Base-by-base conservation (phyloP, 345 rosid species). In the Aegle marmelos region DNA sequence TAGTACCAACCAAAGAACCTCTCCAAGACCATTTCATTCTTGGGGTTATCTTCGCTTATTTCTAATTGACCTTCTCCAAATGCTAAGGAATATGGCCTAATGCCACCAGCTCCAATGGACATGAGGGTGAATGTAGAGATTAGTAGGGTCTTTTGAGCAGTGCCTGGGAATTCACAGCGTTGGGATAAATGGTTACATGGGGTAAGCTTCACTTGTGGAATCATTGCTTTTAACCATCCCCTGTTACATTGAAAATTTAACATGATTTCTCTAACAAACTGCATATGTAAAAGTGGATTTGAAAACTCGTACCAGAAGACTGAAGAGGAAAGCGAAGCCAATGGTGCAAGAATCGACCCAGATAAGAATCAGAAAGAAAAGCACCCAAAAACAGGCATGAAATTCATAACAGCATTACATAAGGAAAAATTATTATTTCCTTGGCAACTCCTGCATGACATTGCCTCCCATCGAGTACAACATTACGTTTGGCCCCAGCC, bases 331-430 rank as follows among this genome's bases (percentile, higher is more conserved):
- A 59, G 90, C 96, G 53, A 90, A 78, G 57, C 86, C 85, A 61
- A 93, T 89, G 77, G 96, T 88, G 84, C n/a, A 88, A 85, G 68
- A 85, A 93, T 2, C 94, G 91, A 78, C 94, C 94, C 78, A 91
- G 79, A 68, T 85, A 89, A 22, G 94, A 86, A 87, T 93, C 96
- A 71, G 94, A 82, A 50, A 93, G 63, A 78, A 91, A 89, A 82
- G 98, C 96, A 39, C 94, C 96, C 66, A 89, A 34, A 34, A 45
- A 89, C 77, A 61, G 95, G 92, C 56, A 80, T 78, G 83, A 89
- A 89, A 50, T 87, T 87, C 25, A 91, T 78, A 61, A 89, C 90
- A 69, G 97, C 94, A 57, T 86, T 78, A 93, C 91, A 86, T 73
- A 89, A 80, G 83, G 82, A 87, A 76, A 90, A 84, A 4, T 88